Evolutionary conservation across 2,329 filamentous ascomycete species (phyloP).

Genomic region (Aspergillus neotritici): DNA sequence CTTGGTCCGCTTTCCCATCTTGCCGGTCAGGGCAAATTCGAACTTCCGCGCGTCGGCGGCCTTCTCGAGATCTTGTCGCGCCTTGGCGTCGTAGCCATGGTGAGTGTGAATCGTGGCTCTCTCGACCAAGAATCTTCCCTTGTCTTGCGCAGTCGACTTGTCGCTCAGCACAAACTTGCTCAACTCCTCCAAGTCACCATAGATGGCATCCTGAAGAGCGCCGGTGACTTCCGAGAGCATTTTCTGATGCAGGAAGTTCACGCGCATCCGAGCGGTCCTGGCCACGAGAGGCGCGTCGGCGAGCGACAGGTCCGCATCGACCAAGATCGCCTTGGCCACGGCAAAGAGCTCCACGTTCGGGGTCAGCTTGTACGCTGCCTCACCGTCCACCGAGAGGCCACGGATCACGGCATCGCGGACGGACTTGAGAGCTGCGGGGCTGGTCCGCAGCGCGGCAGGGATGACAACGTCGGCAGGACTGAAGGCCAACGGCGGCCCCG

Average conservation of each 20-base stretch:
- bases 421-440: constrained; percentile 40
- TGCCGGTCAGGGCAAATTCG: constrained; percentile 75
- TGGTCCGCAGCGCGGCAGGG: constrained; percentile 32
- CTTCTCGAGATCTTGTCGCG: constrained; percentile 62
- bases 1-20: constrained; percentile 62
- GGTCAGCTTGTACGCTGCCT: constrained; percentile 77
- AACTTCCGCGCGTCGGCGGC: constrained; percentile 66
- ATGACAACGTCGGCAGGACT: constrained; percentile 47
- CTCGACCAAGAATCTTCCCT: constrained; percentile 71
- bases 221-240: constrained; percentile 59
- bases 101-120: constrained; percentile 76
- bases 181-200: constrained; percentile 51
- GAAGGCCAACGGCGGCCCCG: constrained; percentile 71
- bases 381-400: constrained; percentile 72
- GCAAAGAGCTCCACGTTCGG: constrained; percentile 79
- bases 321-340: constrained; percentile 60
- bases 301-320: constrained; percentile 43
- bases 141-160: constrained; percentile 42
- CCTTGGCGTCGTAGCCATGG: constrained; percentile 73
- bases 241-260: constrained; percentile 68
- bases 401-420: constrained; percentile 58
- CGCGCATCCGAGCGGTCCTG: constrained; percentile 62
- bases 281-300: constrained; percentile 34
- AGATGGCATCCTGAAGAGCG: constrained; percentile 56
- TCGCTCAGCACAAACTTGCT: constrained; percentile 38